Conservation (phyloP, 768 basidiomycete genomes). For the Zangia roseola region DNA sequence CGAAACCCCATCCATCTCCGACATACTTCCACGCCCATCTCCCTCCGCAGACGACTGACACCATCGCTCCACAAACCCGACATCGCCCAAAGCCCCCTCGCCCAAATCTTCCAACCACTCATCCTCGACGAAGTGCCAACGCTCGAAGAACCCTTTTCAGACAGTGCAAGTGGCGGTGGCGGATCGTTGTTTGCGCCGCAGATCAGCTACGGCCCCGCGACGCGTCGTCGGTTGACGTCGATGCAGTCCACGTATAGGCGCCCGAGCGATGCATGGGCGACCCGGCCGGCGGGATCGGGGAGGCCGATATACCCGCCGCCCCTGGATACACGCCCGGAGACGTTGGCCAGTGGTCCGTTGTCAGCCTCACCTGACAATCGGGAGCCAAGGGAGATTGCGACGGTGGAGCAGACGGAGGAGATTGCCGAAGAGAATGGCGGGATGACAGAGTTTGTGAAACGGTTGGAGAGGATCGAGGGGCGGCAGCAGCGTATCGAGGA, state of each 20-base stretch:
- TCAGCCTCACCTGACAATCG: slow-evolving; percentile 29
- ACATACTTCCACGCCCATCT: slow-evolving; percentile 12
- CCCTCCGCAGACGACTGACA: slow-evolving; percentile 19
- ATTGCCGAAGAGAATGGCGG: slow-evolving; percentile 26
- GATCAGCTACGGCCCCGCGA: slow-evolving; percentile 40
- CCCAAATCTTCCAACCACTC: slow-evolving; percentile 72
- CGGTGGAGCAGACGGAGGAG: slow-evolving; percentile 30
- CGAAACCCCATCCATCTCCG: slow-evolving; percentile 8
- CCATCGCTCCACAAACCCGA: slow-evolving; percentile 23
- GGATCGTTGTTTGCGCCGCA: slow-evolving; percentile 8
- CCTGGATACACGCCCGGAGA: slow-evolving; percentile 28
- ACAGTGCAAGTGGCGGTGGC: slow-evolving; percentile 9
- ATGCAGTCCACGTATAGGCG: slow-evolving; percentile 24
- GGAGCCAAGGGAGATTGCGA: slow-evolving; percentile 10
- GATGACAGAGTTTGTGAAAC: slow-evolving; percentile 28
- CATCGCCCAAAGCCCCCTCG: slow-evolving; percentile 52
- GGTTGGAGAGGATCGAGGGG: slow-evolving; percentile 42
- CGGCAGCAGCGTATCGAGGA: slow-evolving; percentile 50
- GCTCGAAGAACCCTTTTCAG: slow-evolving; percentile 30
- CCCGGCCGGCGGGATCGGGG: slow-evolving; percentile 1
- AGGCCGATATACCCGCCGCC: slow-evolving; percentile 13
- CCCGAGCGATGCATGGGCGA: slow-evolving; percentile 9
- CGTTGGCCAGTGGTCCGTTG: slow-evolving; percentile 11
- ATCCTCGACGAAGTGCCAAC: slow-evolving; percentile 48
- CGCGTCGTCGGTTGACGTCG: slow-evolving; percentile 39